Base-by-base conservation (phyloP, 176 grass and related monocot genomes). In the Themeda triandra region DNA sequence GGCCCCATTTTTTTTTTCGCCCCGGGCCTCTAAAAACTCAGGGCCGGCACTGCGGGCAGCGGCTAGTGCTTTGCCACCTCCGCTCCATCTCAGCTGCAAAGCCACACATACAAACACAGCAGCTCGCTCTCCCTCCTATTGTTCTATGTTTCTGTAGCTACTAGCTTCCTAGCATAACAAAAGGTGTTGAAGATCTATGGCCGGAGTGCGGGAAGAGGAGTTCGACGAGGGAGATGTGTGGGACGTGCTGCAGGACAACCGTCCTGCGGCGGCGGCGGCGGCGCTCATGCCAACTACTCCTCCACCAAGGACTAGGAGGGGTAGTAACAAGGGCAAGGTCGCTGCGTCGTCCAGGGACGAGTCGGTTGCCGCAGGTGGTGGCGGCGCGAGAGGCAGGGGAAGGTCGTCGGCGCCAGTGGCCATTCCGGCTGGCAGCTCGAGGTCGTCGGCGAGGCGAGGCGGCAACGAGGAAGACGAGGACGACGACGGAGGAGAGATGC, bases 171-270 rank as follows among this genome's bases (percentile, higher is more conserved):
- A 29, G 40, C 41, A 10, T 73, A 46, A n/a, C n/a, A n/a, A n/a
- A n/a, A n/a, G n/a, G 25, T 32, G 13, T 10, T 10, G 14, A 18
- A 69, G 28, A 21, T 33, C 79, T 0, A 81, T 81, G 79, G 65
- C 79, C 66, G 66, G 79, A 81, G 66, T 71, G 31, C 23, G 24
- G 66, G 86, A 53, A 66, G 86, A 83, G 6, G 87, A 88, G 87
- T 88, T 88, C 82, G 82, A 88, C 21, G 87, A 88, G 60, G 87
- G 76, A 13, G 81, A 88, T 10, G 87, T 88, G 75, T 88, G 82
- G 81, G 87, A 88, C 60, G 69, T 88, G 45, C 76, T 88, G 33
- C 81, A 74, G 48, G 75, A 78, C 11, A 75, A 25, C 3, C 41
- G 0, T 3, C 71, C 25, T 13, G 29, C 25, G 29, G 40, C 28